Conservation (phyloP, 2,329 filamentous ascomycete species). For the Penicillium digitatum region DNA sequence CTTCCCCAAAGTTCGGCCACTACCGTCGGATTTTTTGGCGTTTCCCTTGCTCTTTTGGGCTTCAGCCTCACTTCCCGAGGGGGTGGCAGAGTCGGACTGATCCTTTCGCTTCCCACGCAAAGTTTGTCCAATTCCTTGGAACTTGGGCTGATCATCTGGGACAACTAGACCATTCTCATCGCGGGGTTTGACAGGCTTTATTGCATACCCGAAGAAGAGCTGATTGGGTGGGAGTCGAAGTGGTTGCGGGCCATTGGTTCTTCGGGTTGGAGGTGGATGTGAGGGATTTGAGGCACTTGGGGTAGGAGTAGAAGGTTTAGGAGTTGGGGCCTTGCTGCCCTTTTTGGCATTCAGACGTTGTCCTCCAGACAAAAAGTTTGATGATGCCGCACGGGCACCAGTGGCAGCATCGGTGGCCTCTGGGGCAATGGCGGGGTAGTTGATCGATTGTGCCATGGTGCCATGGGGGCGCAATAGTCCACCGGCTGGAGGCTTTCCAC, state of each 20-base stretch:
- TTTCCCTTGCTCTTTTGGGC: conserved; percentile 21
- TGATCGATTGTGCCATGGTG: conserved; percentile 96
- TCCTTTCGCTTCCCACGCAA: conserved; percentile 70
- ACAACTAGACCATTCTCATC: conserved; percentile 60
- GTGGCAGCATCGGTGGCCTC: conserved; percentile 62
- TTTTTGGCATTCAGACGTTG: conserved; percentile 83
- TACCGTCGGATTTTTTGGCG: conserved; percentile 10
- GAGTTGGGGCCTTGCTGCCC: conserved; percentile 67
- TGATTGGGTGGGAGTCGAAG: conserved; percentile 81
- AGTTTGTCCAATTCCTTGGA: conserved; percentile 80
- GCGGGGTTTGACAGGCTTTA: conserved; percentile 80
- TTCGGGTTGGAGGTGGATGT: conserved; percentile 43
- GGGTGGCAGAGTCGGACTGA: conserved; percentile 34
- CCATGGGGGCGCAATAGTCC: conserved; percentile 78
- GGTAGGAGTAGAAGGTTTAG: conserved; percentile 69
- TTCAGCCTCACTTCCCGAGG: conserved; percentile 35
- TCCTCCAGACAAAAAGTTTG: conserved; percentile 75
- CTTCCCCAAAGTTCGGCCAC: conserved; percentile 22
- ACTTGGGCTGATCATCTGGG: conserved; percentile 66
- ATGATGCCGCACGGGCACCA: conserved; percentile 61
- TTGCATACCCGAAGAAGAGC: conserved; percentile 92
- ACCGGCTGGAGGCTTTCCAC: conserved; percentile 61
- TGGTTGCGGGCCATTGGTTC: conserved; percentile 77
- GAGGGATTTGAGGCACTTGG: conserved; percentile 52
- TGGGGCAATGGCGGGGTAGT: conserved; percentile 86